Percentiles rank a stretch among this genome's conserved stretches.
phyloP scores from a whole-genome alignment of 1,284 basidiomycete genomes.

The Sporisorium sorghi region DNA sequence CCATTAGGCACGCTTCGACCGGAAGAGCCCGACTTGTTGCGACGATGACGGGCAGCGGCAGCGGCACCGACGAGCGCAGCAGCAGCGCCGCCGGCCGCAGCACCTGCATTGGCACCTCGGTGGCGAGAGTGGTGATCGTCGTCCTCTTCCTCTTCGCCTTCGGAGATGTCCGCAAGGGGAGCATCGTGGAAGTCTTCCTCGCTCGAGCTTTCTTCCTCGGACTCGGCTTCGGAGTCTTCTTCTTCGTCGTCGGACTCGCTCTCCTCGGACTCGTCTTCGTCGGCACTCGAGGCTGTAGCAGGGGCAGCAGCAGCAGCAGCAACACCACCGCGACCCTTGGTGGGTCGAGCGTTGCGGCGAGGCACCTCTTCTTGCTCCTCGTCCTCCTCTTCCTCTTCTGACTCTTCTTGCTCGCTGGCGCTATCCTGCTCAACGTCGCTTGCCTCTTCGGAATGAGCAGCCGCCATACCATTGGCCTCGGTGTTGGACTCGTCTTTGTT shows the following conservation, averaged over 20 bases:
- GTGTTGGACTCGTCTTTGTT: slow-evolving; percentile 7
- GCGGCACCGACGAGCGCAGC: slow-evolving; percentile 18
- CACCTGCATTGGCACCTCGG: slow-evolving; percentile 12
- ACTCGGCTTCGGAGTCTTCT: slow-evolving; percentile 16
- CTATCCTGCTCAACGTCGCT: slow-evolving; percentile 12
- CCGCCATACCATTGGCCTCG: slow-evolving; percentile 12
- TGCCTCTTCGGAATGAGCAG: slow-evolving; percentile 7
- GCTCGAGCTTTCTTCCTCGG: slow-evolving; percentile 38
- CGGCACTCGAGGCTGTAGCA: slow-evolving; percentile 17
- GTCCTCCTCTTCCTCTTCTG: slow-evolving; percentile 20
- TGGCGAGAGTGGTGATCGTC: slow-evolving; percentile 24
- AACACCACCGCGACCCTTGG: slow-evolving; percentile 21
- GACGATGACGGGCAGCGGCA: slow-evolving; percentile 30
- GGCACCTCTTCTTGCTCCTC: slow-evolving; percentile 13
- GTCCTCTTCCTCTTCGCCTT: slow-evolving; percentile 58
- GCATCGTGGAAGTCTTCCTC: slow-evolving; percentile 60
- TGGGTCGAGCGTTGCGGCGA: slow-evolving; percentile 15
- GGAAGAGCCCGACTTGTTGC: slow-evolving; percentile 34
- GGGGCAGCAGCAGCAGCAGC: slow-evolving; percentile 17
- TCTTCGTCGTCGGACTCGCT: slow-evolving; percentile 2
- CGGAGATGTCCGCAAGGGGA: slow-evolving; percentile 58
- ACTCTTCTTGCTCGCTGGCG: slow-evolving; percentile 12
- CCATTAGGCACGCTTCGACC: slow-evolving; percentile 10
- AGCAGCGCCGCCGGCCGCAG: slow-evolving; percentile 10
- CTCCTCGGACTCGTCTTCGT: slow-evolving; percentile 20